phyloP scores from a whole-genome alignment of 441 rosid species.

The Adansonia madagascariensis region DNA sequence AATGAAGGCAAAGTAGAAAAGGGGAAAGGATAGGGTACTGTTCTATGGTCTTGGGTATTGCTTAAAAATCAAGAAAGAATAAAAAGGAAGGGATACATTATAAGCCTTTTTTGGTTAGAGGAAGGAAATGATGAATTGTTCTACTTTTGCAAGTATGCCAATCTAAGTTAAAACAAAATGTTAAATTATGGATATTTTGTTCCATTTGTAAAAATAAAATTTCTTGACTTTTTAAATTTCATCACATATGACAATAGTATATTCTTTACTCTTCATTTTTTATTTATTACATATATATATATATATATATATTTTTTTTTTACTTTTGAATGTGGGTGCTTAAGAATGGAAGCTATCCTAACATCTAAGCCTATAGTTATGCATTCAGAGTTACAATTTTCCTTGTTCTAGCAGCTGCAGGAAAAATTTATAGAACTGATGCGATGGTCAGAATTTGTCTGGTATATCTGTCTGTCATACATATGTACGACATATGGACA shows the following conservation, averaged over 20 bases:
- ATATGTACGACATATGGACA: conserved; percentile 5
- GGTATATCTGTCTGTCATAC: not conserved
- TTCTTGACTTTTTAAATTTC: not conserved
- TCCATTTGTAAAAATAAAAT: not conserved
- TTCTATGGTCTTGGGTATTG: conserved; percentile 6
- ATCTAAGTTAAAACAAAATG: not conserved
- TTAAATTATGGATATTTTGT: not conserved
- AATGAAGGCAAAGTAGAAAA: not conserved
- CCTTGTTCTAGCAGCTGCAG: not conserved
- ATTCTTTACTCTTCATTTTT: conserved; percentile 17
- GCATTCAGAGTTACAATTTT: conserved; percentile 10
- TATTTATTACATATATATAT: not conserved
- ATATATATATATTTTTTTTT: not conserved
- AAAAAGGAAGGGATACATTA: conserved; percentile 1
- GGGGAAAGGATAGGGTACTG: not conserved
- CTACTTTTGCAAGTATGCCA: not conserved
- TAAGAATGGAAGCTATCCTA: conserved; percentile 11
- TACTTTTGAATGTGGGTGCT: not conserved
- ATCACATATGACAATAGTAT: not conserved
- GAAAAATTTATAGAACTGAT: not conserved
- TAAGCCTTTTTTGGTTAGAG: not conserved
- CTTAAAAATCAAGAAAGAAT: not conserved
- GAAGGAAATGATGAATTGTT: not conserved
- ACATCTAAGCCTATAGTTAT: not conserved
- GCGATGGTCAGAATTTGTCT: not conserved